Evolutionary conservation across 2,329 filamentous ascomycete species (phyloP).

Genomic region (Calycina marina): DNA sequence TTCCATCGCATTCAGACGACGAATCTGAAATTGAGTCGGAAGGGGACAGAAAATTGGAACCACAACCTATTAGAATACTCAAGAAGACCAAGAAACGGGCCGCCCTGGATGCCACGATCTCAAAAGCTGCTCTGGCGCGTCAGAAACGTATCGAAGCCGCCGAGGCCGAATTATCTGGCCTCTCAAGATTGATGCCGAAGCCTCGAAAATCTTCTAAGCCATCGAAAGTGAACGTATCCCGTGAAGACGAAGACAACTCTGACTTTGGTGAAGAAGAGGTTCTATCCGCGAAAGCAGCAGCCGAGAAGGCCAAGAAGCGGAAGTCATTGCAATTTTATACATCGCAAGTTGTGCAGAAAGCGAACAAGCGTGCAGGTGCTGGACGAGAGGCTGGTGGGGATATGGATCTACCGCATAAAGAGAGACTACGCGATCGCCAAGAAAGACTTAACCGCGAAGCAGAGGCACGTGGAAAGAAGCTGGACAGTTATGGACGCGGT

Average conservation of each 20-base stretch:
- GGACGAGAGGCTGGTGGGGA: constrained; percentile 66
- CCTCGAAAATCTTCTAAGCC: constrained; percentile 22
- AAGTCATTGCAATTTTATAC: constrained; percentile 96
- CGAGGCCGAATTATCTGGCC: background rate
- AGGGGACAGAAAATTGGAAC: constrained; percentile 21
- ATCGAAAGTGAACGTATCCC: constrained; percentile 26
- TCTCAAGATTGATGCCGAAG: background rate
- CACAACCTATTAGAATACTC: constrained; percentile 5
- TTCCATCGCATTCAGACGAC: constrained; percentile 2
- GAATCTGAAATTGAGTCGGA: constrained; percentile 18
- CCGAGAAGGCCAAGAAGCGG: constrained; percentile 78
- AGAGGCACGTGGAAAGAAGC: constrained; percentile 61
- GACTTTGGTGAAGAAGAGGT: constrained; percentile 87
- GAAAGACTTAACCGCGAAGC: constrained; percentile 80
- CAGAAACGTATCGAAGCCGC: background rate
- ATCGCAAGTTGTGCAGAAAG: constrained; percentile 89
- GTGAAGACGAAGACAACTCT: constrained; percentile 62
- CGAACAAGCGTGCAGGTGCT: constrained; percentile 65
- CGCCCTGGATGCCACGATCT: background rate
- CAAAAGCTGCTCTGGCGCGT: background rate
- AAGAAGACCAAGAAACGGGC: constrained; percentile 11
- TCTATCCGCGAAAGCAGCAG: constrained; percentile 63
- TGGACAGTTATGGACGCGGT: constrained; percentile 46
- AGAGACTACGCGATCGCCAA: constrained; percentile 75
- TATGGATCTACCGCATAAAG: constrained; percentile 72